Conservation (phyloP, 176 grass and related monocot species). For the Poa annua region DNA sequence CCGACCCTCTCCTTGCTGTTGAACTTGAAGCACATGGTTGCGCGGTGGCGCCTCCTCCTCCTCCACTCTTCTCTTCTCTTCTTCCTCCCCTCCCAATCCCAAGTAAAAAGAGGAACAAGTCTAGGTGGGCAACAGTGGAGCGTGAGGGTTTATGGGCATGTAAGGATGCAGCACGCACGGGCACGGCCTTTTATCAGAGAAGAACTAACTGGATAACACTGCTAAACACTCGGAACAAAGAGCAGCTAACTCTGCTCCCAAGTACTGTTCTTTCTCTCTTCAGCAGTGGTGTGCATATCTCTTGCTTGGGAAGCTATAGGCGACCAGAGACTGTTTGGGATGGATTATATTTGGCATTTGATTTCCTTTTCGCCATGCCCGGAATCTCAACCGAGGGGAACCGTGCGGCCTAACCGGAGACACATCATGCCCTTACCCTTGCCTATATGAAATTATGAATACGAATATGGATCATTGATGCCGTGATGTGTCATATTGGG, state of each 20-base stretch:
- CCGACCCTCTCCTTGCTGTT: conserved; percentile 43
- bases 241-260: neutral
- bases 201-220: neutral
- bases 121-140: neutral
- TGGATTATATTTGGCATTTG: no score
- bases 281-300: conserved; percentile 10
- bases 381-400: neutral
- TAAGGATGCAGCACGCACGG: neutral
- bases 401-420: conserved; percentile 4
- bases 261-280: neutral
- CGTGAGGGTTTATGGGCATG: neutral
- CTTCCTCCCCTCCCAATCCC: no score
- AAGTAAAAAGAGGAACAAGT: no score
- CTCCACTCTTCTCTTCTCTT: neutral
- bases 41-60: neutral
- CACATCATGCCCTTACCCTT: conserved; percentile 9
- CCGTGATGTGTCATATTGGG: neutral
- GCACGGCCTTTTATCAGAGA: conserved; percentile 25
- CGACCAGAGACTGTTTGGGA: neutral
- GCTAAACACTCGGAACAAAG: neutral
- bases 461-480: neutral
- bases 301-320: neutral
- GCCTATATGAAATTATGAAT: neutral
- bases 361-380: conserved; percentile 25
- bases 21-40: conserved; percentile 36